These are phyloP conservation scores for Dissophora globulifera DNA, from an alignment of 192 early-diverging fungal genomes.

Conservation along the genomic window DNA sequence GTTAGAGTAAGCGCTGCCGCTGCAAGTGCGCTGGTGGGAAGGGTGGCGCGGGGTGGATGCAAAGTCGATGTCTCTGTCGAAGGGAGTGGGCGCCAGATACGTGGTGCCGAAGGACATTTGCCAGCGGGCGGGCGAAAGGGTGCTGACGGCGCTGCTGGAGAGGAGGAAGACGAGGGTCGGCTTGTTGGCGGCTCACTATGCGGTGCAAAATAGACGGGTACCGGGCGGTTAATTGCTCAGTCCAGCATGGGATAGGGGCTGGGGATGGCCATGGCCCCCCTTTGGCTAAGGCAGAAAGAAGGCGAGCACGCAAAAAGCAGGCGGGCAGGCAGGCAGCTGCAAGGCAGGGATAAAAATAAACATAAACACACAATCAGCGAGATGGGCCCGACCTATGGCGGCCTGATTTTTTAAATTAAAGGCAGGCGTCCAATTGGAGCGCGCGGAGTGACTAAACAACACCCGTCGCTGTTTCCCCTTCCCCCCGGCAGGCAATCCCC, in stretches of 20 bases:
- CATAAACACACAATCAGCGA: slow-evolving; percentile 1
- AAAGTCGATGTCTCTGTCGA: slow-evolving; percentile 35
- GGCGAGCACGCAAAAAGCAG: no score
- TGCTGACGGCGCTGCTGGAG: neutral
- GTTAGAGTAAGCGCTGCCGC: slow-evolving; percentile 25
- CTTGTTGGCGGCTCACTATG: no score
- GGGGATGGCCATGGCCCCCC: no score
- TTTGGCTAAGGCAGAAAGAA: no score
- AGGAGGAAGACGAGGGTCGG: no score
- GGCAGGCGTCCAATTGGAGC: slow-evolving; percentile 6
- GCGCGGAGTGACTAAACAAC: neutral
- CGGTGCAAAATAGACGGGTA: no score
- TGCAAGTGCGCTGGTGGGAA: slow-evolving; percentile 26
- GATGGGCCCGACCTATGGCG: neutral
- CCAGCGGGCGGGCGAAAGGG: neutral
- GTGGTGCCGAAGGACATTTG: slow-evolving; percentile 45
- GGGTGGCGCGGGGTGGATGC: slow-evolving; percentile 13
- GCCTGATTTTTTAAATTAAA: slow-evolving; percentile 16
- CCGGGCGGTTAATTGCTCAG: no score
- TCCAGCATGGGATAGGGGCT: no score
- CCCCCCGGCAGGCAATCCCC: no score
- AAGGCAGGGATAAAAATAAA: slow-evolving; percentile 16
- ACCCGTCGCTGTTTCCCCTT: no score
- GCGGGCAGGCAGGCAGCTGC: neutral
- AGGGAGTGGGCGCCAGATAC: slow-evolving; percentile 35